A percentile compares a stretch with the other conserved stretches of the same genome.
phyloP scores from a whole-genome alignment of 352 stramenopile genomes.

The Blastocystis sp. region DNA sequence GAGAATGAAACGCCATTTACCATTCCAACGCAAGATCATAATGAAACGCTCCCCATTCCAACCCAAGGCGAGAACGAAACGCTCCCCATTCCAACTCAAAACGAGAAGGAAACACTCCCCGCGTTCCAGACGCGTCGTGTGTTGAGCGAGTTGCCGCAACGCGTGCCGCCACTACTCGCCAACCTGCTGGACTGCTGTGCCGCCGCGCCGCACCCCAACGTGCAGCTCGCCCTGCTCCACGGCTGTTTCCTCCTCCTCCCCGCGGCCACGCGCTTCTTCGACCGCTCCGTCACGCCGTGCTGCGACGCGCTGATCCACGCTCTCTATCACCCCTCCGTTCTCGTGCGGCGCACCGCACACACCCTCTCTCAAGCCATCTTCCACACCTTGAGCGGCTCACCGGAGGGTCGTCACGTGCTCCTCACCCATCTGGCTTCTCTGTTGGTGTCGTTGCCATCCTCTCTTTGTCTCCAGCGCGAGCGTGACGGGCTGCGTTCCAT shows the following conservation, averaged over 20 bases:
- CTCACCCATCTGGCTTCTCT: background rate
- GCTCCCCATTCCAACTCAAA: background rate
- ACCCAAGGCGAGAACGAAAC: background rate
- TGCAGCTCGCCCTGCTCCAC: background rate
- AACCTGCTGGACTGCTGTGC: background rate
- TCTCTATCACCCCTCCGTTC: background rate
- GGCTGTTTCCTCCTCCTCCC: slow-evolving; percentile 9
- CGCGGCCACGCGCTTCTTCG: background rate
- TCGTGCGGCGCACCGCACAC: background rate
- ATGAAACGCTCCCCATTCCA: background rate
- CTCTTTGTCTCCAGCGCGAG: background rate
- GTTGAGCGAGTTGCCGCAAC: slow-evolving; percentile 1
- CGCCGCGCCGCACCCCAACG: slow-evolving; percentile 4
- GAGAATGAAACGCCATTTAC: background rate
- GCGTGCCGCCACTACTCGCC: slow-evolving; percentile 18
- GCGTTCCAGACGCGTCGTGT: slow-evolving; percentile 30
- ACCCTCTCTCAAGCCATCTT: background rate
- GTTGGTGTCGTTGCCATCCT: background rate
- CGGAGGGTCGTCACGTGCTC: background rate
- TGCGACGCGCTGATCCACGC: background rate
- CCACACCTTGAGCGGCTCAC: background rate
- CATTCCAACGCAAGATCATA: no score
- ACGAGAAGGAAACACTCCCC: background rate
- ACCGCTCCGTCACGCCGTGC: background rate
- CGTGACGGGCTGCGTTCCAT: background rate